Conservation (phyloP, 345 rosid genomes). For the Psidium friedrichsthalianum region DNA sequence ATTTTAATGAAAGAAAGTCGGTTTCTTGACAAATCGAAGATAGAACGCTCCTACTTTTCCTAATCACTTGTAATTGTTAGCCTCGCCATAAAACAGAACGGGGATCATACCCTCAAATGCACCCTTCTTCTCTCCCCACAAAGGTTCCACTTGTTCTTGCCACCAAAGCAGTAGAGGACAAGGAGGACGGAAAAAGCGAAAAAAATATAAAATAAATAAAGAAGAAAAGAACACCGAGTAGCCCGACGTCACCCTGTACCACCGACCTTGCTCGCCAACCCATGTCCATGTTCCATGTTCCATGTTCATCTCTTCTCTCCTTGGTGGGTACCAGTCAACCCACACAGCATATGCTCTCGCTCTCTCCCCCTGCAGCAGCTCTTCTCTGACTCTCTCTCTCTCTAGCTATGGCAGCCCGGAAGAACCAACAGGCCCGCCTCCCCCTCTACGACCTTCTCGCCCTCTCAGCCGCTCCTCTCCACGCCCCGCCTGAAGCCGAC, state of each 20-base stretch:
- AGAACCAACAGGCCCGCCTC: slow-evolving; percentile 16
- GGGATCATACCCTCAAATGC: neutral
- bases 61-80: neutral
- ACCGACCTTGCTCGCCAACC: neutral
- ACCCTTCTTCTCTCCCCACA: neutral
- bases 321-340: neutral
- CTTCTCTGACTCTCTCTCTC: neutral
- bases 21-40: neutral
- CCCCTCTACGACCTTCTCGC: slow-evolving; percentile 30
- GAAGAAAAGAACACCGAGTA: neutral
- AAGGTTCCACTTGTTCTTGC: neutral
- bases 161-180: neutral
- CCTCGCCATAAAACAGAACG: neutral
- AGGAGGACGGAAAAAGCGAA: neutral
- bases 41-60: neutral
- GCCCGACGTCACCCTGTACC: neutral
- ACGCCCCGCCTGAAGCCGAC: slow-evolving; percentile 22
- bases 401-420: slow-evolving; percentile 19
- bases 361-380: neutral
- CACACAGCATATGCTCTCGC: neutral
- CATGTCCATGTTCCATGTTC: neutral
- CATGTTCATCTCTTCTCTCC: neutral
- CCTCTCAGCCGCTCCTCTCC: slow-evolving; percentile 57
- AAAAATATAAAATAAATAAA: neutral
- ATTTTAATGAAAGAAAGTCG: neutral